phyloP scores from a whole-genome alignment of 2,329 filamentous ascomycete genomes.

The Daldinia sp. region DNA sequence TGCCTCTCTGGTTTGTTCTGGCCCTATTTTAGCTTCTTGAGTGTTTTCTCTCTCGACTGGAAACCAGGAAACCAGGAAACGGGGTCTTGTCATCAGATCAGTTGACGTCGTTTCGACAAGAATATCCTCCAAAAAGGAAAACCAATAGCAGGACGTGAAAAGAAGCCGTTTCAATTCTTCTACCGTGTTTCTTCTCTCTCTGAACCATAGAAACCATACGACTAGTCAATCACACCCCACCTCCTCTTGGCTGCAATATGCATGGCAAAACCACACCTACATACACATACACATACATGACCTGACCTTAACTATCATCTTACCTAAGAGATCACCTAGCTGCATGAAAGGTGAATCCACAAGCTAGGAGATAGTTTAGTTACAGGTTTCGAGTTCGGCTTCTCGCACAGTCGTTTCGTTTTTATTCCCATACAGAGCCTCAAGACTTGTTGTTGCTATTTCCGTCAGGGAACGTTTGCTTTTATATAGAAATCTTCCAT shows the following conservation, averaged over 20 bases:
- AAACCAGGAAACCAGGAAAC: slow-evolving; percentile 1
- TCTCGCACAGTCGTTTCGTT: slow-evolving; percentile 19
- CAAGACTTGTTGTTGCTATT: slow-evolving; percentile 8
- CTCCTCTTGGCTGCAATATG: slow-evolving; percentile 28
- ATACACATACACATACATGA: slow-evolving; percentile 31
- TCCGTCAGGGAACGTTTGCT: slow-evolving; percentile 1
- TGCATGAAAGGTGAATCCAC: slow-evolving; percentile 30
- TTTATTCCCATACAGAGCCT: slow-evolving; percentile 27
- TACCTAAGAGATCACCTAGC: slow-evolving; percentile 32
- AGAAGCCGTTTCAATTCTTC: slow-evolving; percentile 17
- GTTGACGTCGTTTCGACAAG: slow-evolving; percentile 16
- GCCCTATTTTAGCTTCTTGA: background rate
- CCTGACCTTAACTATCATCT: slow-evolving; percentile 18
- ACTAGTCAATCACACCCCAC: slow-evolving; percentile 9
- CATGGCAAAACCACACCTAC: slow-evolving; percentile 34
- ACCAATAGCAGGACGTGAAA: slow-evolving; percentile 16
- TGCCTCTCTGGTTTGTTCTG: background rate
- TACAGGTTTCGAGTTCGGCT: slow-evolving; percentile 20
- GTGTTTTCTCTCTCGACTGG: slow-evolving; percentile 7
- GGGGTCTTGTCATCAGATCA: slow-evolving; percentile 20
- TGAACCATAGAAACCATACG: slow-evolving; percentile 15
- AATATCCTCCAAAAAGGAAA: slow-evolving; percentile 6
- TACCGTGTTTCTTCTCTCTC: slow-evolving; percentile 6
- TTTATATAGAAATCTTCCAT: slow-evolving; percentile 21
- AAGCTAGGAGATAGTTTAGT: slow-evolving; percentile 14